phyloP scores from a whole-genome alignment of 2,329 filamentous ascomycete species.

The Ascocoryne sarcoides region DNA sequence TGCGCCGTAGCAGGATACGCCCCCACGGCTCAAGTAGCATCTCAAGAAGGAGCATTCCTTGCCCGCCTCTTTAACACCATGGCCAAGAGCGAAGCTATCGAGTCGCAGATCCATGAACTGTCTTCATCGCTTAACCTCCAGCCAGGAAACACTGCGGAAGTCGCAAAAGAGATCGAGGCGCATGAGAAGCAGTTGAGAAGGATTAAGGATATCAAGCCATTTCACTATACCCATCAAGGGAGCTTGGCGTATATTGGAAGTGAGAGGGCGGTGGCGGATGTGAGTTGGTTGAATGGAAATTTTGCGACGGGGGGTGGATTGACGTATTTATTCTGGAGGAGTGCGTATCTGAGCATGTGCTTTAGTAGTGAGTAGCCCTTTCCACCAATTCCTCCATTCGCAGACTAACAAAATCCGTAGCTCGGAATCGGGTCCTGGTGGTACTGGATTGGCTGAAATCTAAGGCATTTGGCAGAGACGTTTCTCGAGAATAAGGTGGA shows the following conservation, averaged over 20 bases:
- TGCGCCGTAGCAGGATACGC: constrained; percentile 97
- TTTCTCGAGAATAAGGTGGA: constrained; percentile 71
- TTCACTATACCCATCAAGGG: constrained; percentile 97
- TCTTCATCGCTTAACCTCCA: constrained; percentile 52
- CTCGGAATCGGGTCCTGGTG: constrained; percentile 89
- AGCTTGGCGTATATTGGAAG: constrained; percentile 96
- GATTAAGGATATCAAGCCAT: constrained; percentile 91
- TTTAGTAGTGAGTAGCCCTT: constrained; percentile 77
- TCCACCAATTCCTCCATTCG: neutral
- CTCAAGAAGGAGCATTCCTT: constrained; percentile 92
- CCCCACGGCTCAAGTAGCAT: constrained; percentile 91
- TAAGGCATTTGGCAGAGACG: constrained; percentile 91
- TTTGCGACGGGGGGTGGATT: constrained; percentile 85
- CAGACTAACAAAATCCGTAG: constrained; percentile 36
- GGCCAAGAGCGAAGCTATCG: constrained; percentile 84
- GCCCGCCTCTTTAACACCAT: constrained; percentile 97
- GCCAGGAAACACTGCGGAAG: constrained; percentile 57
- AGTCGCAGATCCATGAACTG: constrained; percentile 64
- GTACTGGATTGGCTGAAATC: constrained; percentile 94
- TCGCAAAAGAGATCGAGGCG: constrained; percentile 67
- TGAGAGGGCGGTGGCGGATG: constrained; percentile 95
- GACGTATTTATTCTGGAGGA: constrained; percentile 98
- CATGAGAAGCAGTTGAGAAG: constrained; percentile 80
- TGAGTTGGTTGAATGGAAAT: constrained; percentile 96
- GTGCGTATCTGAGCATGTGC: constrained; percentile 98